Evolutionary conservation across 2,329 filamentous ascomycete genomes (phyloP).

Genomic region (Cadophora sp.): DNA sequence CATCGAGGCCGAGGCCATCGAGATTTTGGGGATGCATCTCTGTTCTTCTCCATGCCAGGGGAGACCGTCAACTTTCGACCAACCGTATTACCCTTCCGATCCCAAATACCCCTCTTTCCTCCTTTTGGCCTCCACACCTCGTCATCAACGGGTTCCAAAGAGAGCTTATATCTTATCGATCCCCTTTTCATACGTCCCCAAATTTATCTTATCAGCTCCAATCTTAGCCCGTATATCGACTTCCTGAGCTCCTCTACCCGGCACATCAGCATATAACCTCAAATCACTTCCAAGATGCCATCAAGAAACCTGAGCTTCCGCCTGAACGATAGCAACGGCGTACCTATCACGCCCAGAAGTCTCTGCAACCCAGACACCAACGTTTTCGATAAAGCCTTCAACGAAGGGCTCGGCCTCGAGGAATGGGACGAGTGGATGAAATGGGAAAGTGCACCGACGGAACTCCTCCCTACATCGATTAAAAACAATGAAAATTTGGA

Average conservation of each 20-base stretch:
- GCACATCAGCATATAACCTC: neutral
- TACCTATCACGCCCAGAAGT: slow-evolving; percentile 20
- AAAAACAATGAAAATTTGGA: slow-evolving; percentile 21
- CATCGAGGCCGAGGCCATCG: slow-evolving; percentile 3
- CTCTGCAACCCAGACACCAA: slow-evolving; percentile 15
- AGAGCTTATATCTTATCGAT: neutral
- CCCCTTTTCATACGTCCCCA: too few species aligned
- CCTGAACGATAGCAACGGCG: neutral
- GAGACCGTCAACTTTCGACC: neutral
- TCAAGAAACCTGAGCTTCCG: slow-evolving; percentile 16
- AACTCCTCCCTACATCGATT: slow-evolving; percentile 14
- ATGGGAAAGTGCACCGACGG: slow-evolving; percentile 20
- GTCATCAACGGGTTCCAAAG: neutral
- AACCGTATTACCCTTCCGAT: neutral
- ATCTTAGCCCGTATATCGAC: too few species aligned
- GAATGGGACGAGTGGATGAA: slow-evolving; percentile 32
- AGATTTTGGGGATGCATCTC: slow-evolving; percentile 5
- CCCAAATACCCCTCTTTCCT: slow-evolving; percentile 5
- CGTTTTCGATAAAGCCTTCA: slow-evolving; percentile 29
- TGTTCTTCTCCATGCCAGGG: slow-evolving; percentile 1
- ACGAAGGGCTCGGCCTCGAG: slow-evolving; percentile 21
- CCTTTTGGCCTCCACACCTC: neutral
- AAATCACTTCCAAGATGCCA: slow-evolving; percentile 15
- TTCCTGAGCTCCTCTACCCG: neutral
- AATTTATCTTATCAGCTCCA: neutral